Base-by-base conservation (phyloP, 805 yeast genomes). In the Priceomyces haplophilus region DNA sequence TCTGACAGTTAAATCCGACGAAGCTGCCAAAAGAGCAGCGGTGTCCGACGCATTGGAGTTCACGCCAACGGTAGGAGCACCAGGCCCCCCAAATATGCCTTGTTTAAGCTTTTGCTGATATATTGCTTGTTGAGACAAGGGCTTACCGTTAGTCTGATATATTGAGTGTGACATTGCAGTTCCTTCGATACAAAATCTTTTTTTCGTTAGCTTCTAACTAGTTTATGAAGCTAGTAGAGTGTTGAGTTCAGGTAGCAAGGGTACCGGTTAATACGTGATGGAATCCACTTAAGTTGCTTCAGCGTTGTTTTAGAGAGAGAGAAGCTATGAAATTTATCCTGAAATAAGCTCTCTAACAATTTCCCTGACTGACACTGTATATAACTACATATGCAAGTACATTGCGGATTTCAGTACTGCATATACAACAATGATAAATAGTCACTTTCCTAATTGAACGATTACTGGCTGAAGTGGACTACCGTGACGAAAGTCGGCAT, bases 1-100 rank as follows among this genome's bases (percentile, higher is more conserved):
- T 47, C 75, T 77, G 30, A 83, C 78, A 2, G 80, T 73, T 35
- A 82, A 69, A 59, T 81, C 85, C 2, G 85, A 65, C 10, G 81
- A 76, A 5, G 86, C 78, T 2, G 93, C 95, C 47, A 84, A 68
- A 41, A 83, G 66, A 1, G 93, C 93, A 38, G 95, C 91, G 4
- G 85, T 78, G 56, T 82, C 88, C 12, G 87, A 76, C 21, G 89
- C 87, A 33, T 78, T 72, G 45, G 82, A 73, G 47, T 78, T 73
- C 23, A 83, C 85, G n/a, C 91, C 90, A 4, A 80, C 64, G 8
- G 73, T 64, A 3, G 70, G 70, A 40, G 62, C 68, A 15, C 74
- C 47, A 38, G 72, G 57, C 62, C 78, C 37, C 78, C 85, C 50
- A 64, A 69, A 83, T 29, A 79, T 70, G 21, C 90, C 90, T 52